A percentile compares a stretch with the other conserved stretches of the same genome.
Conservation (phyloP, 768 basidiomycete species). For the Tricholoma terreum region DNA sequence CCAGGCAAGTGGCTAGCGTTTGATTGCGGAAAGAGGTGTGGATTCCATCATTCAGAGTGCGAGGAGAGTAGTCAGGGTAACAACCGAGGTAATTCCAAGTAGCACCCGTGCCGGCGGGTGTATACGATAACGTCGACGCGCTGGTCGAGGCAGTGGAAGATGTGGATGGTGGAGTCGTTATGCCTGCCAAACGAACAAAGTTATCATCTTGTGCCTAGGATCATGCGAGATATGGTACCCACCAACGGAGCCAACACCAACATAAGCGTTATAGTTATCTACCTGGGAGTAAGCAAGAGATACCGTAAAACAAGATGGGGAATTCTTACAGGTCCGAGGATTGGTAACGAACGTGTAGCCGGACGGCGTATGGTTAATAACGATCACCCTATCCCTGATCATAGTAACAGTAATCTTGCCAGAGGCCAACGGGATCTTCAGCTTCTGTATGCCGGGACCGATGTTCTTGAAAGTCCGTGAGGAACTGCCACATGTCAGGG, state of each 20-base stretch:
- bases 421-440: constrained; percentile 53
- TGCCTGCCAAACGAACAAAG: too few species aligned
- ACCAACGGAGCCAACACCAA: too few species aligned
- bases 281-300: constrained; percentile 10
- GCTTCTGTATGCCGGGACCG: constrained; percentile 54
- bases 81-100: constrained; percentile 20
- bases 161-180: constrained; percentile 7
- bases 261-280: constrained; percentile 68
- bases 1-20: constrained; percentile 27
- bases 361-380: constrained; percentile 46
- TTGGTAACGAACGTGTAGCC: constrained; percentile 39
- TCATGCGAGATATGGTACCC: too few species aligned
- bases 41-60: constrained; percentile 21
- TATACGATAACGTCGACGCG: constrained; percentile 8
- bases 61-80: constrained; percentile 14
- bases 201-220: too few species aligned
- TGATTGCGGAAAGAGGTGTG: constrained; percentile 13
- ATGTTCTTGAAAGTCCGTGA: constrained; percentile 39
- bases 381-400: constrained; percentile 44
- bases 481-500: constrained; percentile 42
- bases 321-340: constrained; percentile 36
- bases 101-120: neutral
- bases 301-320: neutral
- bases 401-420: constrained; percentile 58
- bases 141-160: constrained; percentile 15